These are phyloP conservation scores for Debaryomyces singareniensis DNA, from an alignment of 1,139 yeast genomes.

Conservation along the genomic window DNA sequence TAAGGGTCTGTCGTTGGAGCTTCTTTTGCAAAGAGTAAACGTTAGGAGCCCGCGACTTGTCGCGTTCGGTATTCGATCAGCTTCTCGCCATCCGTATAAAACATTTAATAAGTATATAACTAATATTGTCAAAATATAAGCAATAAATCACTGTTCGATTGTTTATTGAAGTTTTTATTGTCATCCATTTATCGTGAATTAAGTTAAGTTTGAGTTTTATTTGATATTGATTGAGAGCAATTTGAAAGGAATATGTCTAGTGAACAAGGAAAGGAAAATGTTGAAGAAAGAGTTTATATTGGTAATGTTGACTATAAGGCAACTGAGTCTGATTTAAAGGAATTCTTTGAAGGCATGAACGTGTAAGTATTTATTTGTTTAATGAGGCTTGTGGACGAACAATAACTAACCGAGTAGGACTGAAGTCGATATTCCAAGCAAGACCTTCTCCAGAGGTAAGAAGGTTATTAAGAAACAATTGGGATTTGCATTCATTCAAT, in stretches of 20 bases:
- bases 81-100: slow-evolving; percentile 4
- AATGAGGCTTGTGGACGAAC: slow-evolving; percentile 1
- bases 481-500: slow-evolving; percentile 53
- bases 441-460: slow-evolving; percentile 25
- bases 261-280: slow-evolving; percentile 17
- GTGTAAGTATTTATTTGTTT: slow-evolving; percentile 21
- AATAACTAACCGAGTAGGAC: slow-evolving; percentile 12
- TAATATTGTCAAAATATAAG: slow-evolving; percentile 2
- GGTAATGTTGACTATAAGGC: slow-evolving; percentile 49
- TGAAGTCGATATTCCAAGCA: slow-evolving; percentile 38
- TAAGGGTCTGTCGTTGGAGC: too few species aligned
- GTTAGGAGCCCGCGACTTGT: too few species aligned
- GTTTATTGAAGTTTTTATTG: slow-evolving; percentile 2
- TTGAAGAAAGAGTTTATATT: slow-evolving; percentile 43
- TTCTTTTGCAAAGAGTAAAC: too few species aligned
- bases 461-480: slow-evolving; percentile 32
- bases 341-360: slow-evolving; percentile 32
- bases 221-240: neutral
- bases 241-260: slow-evolving; percentile 11
- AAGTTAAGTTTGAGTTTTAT: neutral
- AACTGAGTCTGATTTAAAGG: slow-evolving; percentile 45
- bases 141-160: slow-evolving; percentile 7
- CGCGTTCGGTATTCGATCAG: neutral
- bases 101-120: slow-evolving; percentile 1
- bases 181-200: slow-evolving; percentile 3